phyloP scores from a whole-genome alignment of 1,284 basidiomycete genomes.

The Heterobasidion annosum region DNA sequence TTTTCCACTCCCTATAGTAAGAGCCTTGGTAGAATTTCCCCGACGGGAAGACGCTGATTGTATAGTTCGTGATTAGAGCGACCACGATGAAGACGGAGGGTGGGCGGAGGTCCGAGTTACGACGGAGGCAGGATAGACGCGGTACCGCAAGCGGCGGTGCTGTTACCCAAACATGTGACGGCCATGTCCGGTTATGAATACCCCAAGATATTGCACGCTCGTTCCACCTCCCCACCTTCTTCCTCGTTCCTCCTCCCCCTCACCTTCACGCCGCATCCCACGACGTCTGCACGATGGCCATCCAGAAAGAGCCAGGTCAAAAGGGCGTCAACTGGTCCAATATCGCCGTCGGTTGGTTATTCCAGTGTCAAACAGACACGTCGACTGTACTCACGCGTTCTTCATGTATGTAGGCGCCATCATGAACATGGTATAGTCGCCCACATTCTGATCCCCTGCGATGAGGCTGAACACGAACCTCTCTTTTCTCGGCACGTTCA shows the following conservation, averaged over 20 bases:
- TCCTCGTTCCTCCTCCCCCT: slow-evolving; percentile 9
- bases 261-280: slow-evolving; percentile 12
- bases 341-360: slow-evolving; percentile 85
- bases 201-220: slow-evolving; percentile 1
- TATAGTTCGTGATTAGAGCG: neutral
- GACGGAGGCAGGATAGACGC: neutral
- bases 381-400: slow-evolving; percentile 8
- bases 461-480: neutral
- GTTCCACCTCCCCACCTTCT: slow-evolving; percentile 6
- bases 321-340: slow-evolving; percentile 98
- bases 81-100: neutral
- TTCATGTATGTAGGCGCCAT: slow-evolving; percentile 60
- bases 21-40: neutral
- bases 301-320: slow-evolving; percentile 77
- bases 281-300: slow-evolving; percentile 46
- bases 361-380: slow-evolving; percentile 11
- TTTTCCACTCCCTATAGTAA: no score
- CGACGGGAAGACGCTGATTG: neutral
- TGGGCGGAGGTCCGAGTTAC: neutral
- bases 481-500: slow-evolving; percentile 17
- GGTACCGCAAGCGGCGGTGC: neutral
- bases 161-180: slow-evolving; percentile 4
- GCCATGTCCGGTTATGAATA: neutral
- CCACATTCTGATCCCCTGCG: neutral
- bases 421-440: slow-evolving; percentile 83